Percentiles rank a stretch among this genome's conserved stretches.
These are phyloP conservation scores for Penicillium hordei DNA, from an alignment of 2,329 filamentous ascomycete genomes.

Conservation along the genomic window DNA sequence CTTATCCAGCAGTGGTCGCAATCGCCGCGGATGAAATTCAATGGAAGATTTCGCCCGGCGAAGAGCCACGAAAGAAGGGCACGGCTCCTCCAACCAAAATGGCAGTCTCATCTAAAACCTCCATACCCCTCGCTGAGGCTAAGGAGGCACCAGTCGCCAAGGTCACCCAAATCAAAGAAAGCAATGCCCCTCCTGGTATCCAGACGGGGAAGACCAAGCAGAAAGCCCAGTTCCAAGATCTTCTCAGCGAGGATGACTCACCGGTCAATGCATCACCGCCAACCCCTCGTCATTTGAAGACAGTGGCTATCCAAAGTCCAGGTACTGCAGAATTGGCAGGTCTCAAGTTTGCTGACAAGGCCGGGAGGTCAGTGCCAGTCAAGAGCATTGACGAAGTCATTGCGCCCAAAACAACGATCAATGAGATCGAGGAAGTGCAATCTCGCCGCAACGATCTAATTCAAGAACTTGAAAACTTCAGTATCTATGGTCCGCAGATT, in stretches of 20 bases:
- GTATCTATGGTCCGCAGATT: neutral
- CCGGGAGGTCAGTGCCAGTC: neutral
- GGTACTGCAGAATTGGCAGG: neutral
- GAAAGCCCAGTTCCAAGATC: neutral
- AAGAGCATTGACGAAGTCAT: conserved; percentile 2
- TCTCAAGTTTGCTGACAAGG: neutral
- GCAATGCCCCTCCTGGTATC: neutral
- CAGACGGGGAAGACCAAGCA: neutral
- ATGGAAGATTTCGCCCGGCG: neutral
- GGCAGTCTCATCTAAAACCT: neutral
- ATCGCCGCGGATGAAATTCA: neutral
- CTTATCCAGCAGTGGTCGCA: neutral
- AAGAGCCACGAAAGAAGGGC: neutral
- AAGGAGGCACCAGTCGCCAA: neutral
- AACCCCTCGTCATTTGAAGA: neutral
- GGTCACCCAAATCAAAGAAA: neutral
- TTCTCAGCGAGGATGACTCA: neutral
- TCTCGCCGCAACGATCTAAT: neutral
- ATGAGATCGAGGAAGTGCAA: neutral
- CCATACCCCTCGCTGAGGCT: neutral
- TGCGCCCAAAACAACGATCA: neutral
- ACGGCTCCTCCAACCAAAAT: neutral
- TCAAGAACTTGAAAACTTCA: neutral
- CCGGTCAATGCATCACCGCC: too few relatives aligned
- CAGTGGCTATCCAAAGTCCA: neutral